Evolutionary conservation across 768 basidiomycete genomes (phyloP).

Genomic region (Lentinus tigrinus): DNA sequence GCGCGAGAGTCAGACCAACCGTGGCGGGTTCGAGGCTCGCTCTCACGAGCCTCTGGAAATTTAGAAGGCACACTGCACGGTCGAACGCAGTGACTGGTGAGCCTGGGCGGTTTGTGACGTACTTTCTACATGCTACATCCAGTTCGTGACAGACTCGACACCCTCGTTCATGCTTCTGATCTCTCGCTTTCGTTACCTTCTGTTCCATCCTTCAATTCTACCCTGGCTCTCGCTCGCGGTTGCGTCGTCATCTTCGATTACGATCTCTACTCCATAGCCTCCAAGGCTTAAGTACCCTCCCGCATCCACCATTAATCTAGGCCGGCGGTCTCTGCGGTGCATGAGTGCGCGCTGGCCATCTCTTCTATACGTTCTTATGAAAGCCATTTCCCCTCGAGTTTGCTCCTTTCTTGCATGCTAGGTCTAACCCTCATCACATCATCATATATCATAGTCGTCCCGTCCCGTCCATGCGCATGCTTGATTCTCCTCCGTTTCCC

Average conservation of each 20-base stretch:
- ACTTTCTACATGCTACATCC: conserved; percentile 12
- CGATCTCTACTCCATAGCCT: background rate
- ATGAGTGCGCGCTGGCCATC: conserved; percentile 4
- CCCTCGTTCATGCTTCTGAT: conserved; percentile 9
- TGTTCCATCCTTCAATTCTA: conserved; percentile 10
- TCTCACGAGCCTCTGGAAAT: conserved; percentile 87
- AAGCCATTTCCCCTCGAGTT: conserved; percentile 2
- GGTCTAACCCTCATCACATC: conserved; percentile 16
- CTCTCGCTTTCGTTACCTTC: conserved; percentile 4
- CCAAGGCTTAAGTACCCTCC: conserved; percentile 5
- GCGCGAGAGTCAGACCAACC: conserved; percentile 57
- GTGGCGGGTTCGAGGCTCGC: conserved; percentile 73
- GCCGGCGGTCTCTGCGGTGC: conserved; percentile 17
- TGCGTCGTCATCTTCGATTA: background rate
- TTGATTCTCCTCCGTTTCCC: conserved; percentile 16
- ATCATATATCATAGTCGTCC: conserved; percentile 25
- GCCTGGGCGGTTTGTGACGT: conserved; percentile 10
- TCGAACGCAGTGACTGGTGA: background rate
- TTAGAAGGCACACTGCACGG: conserved; percentile 33
- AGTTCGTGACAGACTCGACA: conserved; percentile 19
- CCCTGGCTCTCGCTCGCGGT: conserved; percentile 6
- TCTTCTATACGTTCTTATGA: background rate
- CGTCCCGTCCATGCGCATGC: conserved; percentile 19
- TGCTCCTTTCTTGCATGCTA: conserved; percentile 20
- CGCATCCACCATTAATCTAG: conserved; percentile 5